phyloP scores from a whole-genome alignment of 768 basidiomycete species.

The Pilatotrama ljubarskyi region DNA sequence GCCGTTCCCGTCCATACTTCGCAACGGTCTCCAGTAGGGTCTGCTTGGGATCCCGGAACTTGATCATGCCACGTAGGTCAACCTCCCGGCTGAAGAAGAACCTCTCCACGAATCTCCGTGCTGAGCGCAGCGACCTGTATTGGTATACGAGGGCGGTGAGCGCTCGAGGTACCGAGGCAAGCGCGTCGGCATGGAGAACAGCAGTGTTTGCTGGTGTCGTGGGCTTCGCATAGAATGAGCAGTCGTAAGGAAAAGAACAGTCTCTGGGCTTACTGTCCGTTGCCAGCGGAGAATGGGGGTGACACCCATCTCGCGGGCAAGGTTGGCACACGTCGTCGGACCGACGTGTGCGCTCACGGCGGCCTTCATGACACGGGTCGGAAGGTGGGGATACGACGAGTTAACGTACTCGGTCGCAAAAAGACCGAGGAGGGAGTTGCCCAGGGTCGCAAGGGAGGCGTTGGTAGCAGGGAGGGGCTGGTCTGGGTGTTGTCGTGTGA shows the following conservation, averaged over 20 bases:
- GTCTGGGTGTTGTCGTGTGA: conserved; percentile 56
- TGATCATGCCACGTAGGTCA: conserved; percentile 77
- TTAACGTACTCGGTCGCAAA: conserved; percentile 86
- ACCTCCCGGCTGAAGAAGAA: conserved; percentile 87
- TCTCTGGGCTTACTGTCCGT: conserved; percentile 52
- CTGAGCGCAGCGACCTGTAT: conserved; percentile 78
- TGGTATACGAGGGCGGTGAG: conserved; percentile 89
- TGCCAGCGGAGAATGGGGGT: conserved; percentile 80
- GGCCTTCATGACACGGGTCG: conserved; percentile 87
- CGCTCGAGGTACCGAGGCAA: conserved; percentile 84
- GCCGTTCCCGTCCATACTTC: conserved; percentile 64
- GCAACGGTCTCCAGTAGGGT: conserved; percentile 71
- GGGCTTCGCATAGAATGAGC: conserved; percentile 33
- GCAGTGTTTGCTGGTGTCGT: conserved; percentile 47
- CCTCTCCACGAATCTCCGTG: conserved; percentile 86
- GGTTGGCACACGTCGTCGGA: conserved; percentile 74
- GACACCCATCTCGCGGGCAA: conserved; percentile 86
- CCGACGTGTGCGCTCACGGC: conserved; percentile 93
- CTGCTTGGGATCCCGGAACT: conserved; percentile 80
- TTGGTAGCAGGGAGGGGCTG: conserved; percentile 64
- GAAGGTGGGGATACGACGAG: conserved; percentile 83
- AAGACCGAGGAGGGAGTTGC: conserved; percentile 87
- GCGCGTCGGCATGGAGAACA: conserved; percentile 79
- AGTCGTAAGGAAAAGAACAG: not conserved
- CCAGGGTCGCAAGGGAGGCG: conserved; percentile 69